Evolutionary conservation across 176 grass and related monocot genomes (phyloP).

Genomic region (Hsuehochloa calcarea): DNA sequence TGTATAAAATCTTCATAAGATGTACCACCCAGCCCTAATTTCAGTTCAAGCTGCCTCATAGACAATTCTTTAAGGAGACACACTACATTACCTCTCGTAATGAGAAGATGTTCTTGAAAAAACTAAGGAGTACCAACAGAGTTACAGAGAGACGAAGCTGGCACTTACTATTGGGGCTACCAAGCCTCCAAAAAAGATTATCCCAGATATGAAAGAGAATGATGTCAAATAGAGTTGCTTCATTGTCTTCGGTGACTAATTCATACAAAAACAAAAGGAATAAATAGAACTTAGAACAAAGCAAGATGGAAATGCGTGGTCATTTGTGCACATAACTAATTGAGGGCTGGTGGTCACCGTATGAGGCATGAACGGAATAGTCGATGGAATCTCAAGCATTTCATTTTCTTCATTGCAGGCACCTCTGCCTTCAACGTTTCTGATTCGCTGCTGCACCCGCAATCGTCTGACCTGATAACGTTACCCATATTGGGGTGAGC

Average conservation of each 20-base stretch:
- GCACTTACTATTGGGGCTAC: conserved; percentile 78
- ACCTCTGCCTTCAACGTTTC: conserved; percentile 56
- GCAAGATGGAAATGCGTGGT: neutral
- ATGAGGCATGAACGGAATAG: conserved; percentile 88
- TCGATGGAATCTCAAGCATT: conserved; percentile 84
- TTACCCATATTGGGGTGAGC: neutral
- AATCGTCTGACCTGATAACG: conserved; percentile 70
- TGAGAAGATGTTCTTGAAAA: conserved; percentile 24
- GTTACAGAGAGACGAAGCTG: conserved; percentile 3
- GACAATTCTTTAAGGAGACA: conserved; percentile 6
- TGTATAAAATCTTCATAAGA: conserved; percentile 95
- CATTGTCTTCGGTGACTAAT: conserved; percentile 90
- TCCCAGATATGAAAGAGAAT: conserved; percentile 75
- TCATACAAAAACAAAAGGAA: conserved; percentile 24
- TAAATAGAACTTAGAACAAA: conserved; percentile 4
- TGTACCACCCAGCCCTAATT: conserved; percentile 86
- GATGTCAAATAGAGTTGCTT: conserved; percentile 91
- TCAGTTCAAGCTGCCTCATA: conserved; percentile 77
- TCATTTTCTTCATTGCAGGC: conserved; percentile 77
- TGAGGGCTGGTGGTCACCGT: conserved; percentile 50
- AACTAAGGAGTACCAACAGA: neutral
- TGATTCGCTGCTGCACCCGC: conserved; percentile 77
- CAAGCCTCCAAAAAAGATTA: conserved; percentile 85
- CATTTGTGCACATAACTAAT: conserved; percentile 9
- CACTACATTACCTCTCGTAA: neutral